Evolutionary conservation across 352 stramenopile species (phyloP), one percentile per base, ranked within the genome.

Genomic region (Globisporangium viniferum): DNA sequence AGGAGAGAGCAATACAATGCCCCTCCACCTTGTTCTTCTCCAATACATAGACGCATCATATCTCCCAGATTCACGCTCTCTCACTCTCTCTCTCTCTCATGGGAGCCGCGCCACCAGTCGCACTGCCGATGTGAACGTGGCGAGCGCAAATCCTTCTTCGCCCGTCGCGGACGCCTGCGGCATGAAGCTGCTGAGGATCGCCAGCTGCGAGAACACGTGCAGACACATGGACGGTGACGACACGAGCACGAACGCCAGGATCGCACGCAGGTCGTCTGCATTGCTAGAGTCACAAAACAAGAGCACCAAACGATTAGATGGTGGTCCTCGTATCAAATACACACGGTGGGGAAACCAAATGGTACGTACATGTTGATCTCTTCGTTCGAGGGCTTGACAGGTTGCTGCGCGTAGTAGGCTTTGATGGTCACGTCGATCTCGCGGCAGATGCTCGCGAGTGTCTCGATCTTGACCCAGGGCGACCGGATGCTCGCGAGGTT

Each of bases 181-280:
- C 55, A 79, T 72, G 63, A 84, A 90, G 67, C 82, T 81, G 15
- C 82, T 77, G 1, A 93, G 64, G 22, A 93, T 67, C 35, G 76
- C 81, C 9, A 93, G 69, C 55, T 91, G 84, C 9, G 84, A 88
- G 61, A 80, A 84, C 27, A 82, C 54, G 55, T 89, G 82, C 9
- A 72, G 64, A 24, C 79, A 84, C 2, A 73, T 74, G 8, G 73
- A 76, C 9, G 81, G 79, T 10, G 84, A 72, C 5, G 79, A 74
- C 3, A 77, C 76, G 12, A 91, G 64, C 27, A 89, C 54, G 58
- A 93, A 91, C 51, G 76, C 76, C 9, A 93, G 73, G 58, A 91
- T 57, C 12, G 76, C 64, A 0, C 70, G 73, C 49, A 91, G 59
- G 36, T 90, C 81, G 8, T 84, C 75, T 0, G 84, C 76, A 15